These are phyloP conservation scores for Amyloporia xantha DNA, from an alignment of 768 basidiomycete genomes.

Conservation along the genomic window DNA sequence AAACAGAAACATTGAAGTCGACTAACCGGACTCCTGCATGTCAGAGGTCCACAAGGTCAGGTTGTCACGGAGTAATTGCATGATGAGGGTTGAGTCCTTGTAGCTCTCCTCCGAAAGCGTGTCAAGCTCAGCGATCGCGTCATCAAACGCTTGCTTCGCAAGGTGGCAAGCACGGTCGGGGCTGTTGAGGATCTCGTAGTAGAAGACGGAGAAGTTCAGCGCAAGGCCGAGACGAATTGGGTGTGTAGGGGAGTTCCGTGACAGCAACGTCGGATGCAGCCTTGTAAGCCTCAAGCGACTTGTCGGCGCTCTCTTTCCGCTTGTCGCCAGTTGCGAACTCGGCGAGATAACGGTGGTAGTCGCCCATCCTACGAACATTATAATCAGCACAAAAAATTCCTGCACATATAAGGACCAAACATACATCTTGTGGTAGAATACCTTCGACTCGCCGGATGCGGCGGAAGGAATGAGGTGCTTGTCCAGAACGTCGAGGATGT, in stretches of 20 bases:
- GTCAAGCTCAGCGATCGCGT: conserved; percentile 98
- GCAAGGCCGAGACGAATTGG: conserved; percentile 98
- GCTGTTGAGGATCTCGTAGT: conserved; percentile 99
- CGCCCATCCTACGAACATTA: conserved; percentile 77
- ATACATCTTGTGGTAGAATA: conserved; percentile 99
- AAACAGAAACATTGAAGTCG: neutral
- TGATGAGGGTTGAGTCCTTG: conserved; percentile 97
- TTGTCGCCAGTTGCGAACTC: conserved; percentile 98
- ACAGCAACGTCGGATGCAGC: conserved; percentile 95
- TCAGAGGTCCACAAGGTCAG: conserved; percentile 97
- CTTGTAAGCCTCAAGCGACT: conserved; percentile 97
- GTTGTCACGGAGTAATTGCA: conserved; percentile 96
- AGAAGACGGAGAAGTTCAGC: conserved; percentile 99
- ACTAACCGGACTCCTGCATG: conserved; percentile 87
- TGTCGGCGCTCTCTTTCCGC: conserved; percentile 95
- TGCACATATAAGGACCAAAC: conserved; percentile 22
- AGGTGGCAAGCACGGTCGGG: conserved; percentile 98
- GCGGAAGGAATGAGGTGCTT: conserved; percentile 98
- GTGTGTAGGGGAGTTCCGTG: conserved; percentile 90
- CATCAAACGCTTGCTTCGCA: conserved; percentile 98
- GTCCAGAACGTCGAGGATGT: conserved; percentile 94
- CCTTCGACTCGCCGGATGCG: conserved; percentile 94
- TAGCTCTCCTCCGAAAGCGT: conserved; percentile 98
- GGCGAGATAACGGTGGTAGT: conserved; percentile 98
- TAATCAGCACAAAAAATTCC: conserved; percentile 1